Evolutionary conservation across 441 rosid species (phyloP), one percentile per base, ranked within the genome.

Genomic region (Gossypium armourianum): DNA sequence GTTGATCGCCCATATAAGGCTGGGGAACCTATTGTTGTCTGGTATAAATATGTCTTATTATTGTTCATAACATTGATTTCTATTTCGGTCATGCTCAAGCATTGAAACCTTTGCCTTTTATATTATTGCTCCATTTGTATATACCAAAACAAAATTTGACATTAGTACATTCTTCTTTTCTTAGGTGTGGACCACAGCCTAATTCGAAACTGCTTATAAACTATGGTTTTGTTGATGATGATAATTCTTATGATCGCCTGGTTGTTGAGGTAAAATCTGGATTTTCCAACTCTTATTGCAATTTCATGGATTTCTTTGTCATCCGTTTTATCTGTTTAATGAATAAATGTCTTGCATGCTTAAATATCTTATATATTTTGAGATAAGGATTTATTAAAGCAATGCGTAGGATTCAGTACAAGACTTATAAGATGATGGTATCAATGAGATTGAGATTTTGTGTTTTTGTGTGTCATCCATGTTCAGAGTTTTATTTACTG

Each of bases 131-230:
- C 4, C 49, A 52, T 24, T 55, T 28, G 57, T 56, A 4, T 68
- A 15, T 13, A 62, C 68, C 9, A 49, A 21, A 57, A 23, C 47
- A 7, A 71, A 71, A 59, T 52, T 70, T 66, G 59, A 54, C 55
- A 43, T 71, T 54, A 43, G 55, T 59, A 4, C 29, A 26, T 32
- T 17, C 40, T 57, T 73, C 19, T 57, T 47, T 72, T 70, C 73
- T 67, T 47, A 92, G 98, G 98, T 93, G 98, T 84, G 98, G 98
- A 55, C 98, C 98, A 47, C 97, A 93, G 69, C 94, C 98, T 68
- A 93, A 93, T 76, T 82, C 97, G 20, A 93, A 83, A 72, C 73
- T 93, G 90, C 98, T 93, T 82, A 79, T 93, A 75, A 93, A 93
- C 81, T 93, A 93, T 65, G 98, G 98, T 61, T 90, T 93, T 69